These are phyloP conservation scores for Blakeslea trispora DNA, from an alignment of 371 early-diverging fungal genomes.

Conservation along the genomic window DNA sequence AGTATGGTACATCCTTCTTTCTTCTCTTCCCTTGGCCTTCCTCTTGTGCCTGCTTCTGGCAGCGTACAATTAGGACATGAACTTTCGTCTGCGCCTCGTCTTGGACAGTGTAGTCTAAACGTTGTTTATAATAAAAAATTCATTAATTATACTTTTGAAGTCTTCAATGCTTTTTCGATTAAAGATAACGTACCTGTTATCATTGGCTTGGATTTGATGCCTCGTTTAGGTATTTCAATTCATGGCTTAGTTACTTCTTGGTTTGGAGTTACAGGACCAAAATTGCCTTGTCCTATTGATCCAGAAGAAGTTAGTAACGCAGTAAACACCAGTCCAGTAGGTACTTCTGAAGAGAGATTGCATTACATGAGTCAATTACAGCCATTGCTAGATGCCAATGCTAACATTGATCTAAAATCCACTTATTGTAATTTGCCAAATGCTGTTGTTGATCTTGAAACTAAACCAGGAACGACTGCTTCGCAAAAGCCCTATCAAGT, in stretches of 20 bases:
- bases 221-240: background rate
- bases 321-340: background rate
- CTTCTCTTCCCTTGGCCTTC: background rate
- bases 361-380: background rate
- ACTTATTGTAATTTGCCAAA: background rate
- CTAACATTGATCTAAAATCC: background rate
- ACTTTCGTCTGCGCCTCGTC: background rate
- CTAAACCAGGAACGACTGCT: background rate
- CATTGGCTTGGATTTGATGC: constrained; percentile 10
- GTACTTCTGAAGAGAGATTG: background rate
- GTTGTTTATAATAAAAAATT: constrained; percentile 11
- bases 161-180: constrained; percentile 12
- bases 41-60: background rate
- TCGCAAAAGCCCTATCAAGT: background rate
- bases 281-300: constrained; percentile 8
- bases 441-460: background rate
- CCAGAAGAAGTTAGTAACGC: background rate
- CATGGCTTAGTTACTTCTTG: constrained; percentile 1
- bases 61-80: background rate
- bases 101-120: background rate
- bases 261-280: background rate
- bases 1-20: background rate
- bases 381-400: background rate
- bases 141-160: constrained; percentile 11
- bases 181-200: constrained; percentile 1